Percentiles rank a stretch among this genome's conserved stretches.
phyloP scores from a whole-genome alignment of 805 yeast species.

The Sugiyamaella chiloensis region DNA sequence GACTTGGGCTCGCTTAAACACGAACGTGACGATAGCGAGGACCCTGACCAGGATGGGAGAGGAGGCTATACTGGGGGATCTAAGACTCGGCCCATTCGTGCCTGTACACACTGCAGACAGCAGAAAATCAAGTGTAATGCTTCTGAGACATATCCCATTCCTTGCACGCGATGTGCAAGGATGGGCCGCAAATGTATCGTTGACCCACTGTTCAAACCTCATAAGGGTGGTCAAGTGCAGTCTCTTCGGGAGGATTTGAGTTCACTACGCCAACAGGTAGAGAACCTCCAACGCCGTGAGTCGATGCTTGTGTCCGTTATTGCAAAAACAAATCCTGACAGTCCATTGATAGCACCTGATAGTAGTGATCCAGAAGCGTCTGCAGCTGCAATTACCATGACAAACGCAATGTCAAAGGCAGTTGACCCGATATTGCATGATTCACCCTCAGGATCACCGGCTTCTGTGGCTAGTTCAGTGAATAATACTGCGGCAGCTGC shows the following conservation, averaged over 20 bases:
- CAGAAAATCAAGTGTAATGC: constrained; percentile 94
- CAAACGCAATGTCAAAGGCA: not conserved
- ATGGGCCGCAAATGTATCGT: constrained; percentile 81
- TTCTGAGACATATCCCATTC: constrained; percentile 70
- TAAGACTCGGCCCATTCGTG: constrained; percentile 77
- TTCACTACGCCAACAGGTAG: constrained; percentile 58
- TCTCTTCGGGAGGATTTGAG: constrained; percentile 73
- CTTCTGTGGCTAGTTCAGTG: not conserved
- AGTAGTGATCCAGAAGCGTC: not conserved
- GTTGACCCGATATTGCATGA: not conserved
- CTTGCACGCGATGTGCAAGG: constrained; percentile 79
- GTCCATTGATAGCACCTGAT: constrained; percentile 25
- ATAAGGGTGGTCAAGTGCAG: constrained; percentile 88
- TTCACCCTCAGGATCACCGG: not conserved
- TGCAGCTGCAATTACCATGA: not conserved
- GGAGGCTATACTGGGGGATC: not conserved
- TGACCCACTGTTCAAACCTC: constrained; percentile 87
- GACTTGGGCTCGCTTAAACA: not conserved
- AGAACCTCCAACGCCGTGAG: constrained; percentile 20
- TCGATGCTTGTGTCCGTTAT: constrained; percentile 19
- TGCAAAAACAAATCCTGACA: constrained; percentile 23
- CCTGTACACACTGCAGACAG: constrained; percentile 92
- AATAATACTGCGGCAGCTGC: constrained; percentile 5
- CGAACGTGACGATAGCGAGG: not conserved
- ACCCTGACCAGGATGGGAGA: not conserved